Evolutionary conservation across 23 red algal genomes (phyloP), one percentile per base, ranked within the genome.

Genomic region (Gracilariopsis chorda): DNA sequence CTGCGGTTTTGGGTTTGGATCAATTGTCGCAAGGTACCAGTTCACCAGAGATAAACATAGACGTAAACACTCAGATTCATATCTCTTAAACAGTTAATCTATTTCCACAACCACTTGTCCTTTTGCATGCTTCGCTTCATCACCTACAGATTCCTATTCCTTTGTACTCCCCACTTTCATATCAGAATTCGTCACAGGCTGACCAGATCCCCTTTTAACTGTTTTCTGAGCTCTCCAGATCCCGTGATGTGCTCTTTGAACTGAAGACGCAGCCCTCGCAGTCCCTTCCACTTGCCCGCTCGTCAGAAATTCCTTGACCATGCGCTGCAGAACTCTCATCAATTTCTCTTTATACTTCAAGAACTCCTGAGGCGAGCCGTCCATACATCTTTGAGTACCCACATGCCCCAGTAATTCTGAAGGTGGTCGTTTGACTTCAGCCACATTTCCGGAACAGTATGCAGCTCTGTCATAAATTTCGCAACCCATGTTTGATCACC

Each of bases 11-110:
- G 68, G 80, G 23, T 64, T 52, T 58, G 56, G 68, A 48, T 72
- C 85, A 39, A 95, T 35, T 1, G 52, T 56, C 1, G 51, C 45
- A 36, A 95, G 62, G 45, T 90, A 71, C 39, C 58, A 48, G 25
- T 51, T 86, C 20, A 95, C 39, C 74, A 95, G 62, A 8, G 77
- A 85, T 34, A 95, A 52, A 19, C 78, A 83, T 7, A 90, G 63
- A 47, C 82, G 51, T 8, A 95, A 78, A 42, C 70, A 75, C 21
- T 94, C 77, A 37, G 49, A 52, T 51, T 70, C 92, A 64, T 44
- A 59, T n/a, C 46, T 80, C 51, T 36, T 86, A 6, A 17, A 23
- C 42, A 51, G 58, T 49, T 21, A 29, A 39, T 68, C 46, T 5
- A 45, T 39, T 7, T 86, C 82, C n/a, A n/a, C n/a, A 30, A 24